Conservation (phyloP, 2,329 filamentous ascomycete genomes). For the Ophiosphaerella korrae region DNA sequence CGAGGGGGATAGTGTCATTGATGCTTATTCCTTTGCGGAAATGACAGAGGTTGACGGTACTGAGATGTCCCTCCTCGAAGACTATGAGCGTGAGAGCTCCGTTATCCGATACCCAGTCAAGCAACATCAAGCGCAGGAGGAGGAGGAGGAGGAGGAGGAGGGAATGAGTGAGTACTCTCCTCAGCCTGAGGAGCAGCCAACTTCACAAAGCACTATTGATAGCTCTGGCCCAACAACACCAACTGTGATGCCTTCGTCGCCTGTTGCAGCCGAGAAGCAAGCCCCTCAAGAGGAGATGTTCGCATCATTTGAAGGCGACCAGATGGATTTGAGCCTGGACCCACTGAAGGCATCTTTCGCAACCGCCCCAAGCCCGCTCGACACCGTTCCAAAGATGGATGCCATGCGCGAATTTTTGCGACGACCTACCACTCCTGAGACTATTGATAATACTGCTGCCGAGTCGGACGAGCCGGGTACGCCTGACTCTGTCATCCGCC, state of each 20-base stretch:
- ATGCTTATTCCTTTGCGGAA: constrained; percentile 65
- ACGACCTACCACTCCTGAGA: constrained; percentile 59
- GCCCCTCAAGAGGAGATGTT: constrained; percentile 52
- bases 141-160: constrained; percentile 63
- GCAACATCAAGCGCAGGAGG: constrained; percentile 40
- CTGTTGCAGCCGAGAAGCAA: constrained; percentile 35
- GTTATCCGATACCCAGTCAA: constrained; percentile 60
- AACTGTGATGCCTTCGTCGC: constrained; percentile 38
- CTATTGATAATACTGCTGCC: constrained; percentile 35
- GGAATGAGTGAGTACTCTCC: constrained; percentile 64
- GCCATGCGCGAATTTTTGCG: constrained; percentile 46
- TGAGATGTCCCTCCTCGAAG: constrained; percentile 49
- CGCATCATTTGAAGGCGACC: constrained; percentile 55
- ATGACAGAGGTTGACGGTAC: constrained; percentile 65
- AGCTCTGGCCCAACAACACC: constrained; percentile 55
- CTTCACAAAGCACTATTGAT: constrained; percentile 43
- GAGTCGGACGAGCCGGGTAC: constrained; percentile 70
- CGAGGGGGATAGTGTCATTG: constrained; percentile 53
- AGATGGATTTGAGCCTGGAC: constrained; percentile 61
- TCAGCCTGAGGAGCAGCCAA: constrained; percentile 44
- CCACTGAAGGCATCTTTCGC: constrained; percentile 57
- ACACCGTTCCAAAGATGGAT: constrained; percentile 44
- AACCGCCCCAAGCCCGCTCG: constrained; percentile 35
- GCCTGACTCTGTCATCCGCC: constrained; percentile 88
- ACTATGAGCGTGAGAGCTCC: constrained; percentile 54